A percentile compares a stretch with the other conserved stretches of the same genome.
These are phyloP conservation scores for Gossypium lobatum DNA, from an alignment of 441 rosid species.

Conservation along the genomic window DNA sequence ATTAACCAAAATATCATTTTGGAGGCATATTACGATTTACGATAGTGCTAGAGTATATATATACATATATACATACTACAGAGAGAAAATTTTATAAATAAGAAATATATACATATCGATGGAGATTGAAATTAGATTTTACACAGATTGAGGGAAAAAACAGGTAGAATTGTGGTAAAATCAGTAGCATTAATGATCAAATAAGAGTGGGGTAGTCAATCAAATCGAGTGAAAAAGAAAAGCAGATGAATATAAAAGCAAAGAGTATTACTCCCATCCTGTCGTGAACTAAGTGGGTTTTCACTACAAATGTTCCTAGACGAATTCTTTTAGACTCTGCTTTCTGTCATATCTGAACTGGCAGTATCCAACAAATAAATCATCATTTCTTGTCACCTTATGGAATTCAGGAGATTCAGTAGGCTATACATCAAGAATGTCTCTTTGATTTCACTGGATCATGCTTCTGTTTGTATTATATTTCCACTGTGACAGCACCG, in stretches of 20 bases:
- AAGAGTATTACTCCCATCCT: conserved; percentile 7
- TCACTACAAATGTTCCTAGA: conserved; percentile 6
- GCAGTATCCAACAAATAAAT: not conserved
- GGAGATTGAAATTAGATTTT: not conserved
- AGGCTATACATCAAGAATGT: conserved; percentile 5
- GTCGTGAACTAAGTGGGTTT: conserved; percentile 1
- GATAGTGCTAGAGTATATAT: no score
- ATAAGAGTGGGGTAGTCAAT: not conserved
- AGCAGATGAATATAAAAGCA: not conserved
- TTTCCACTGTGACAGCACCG: not conserved
- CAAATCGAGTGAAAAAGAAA: not conserved
- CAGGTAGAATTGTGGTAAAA: not conserved
- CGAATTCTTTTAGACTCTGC: not conserved
- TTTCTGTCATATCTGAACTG: conserved; percentile 4
- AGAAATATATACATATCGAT: not conserved
- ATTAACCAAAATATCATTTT: no score
- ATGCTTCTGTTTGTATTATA: not conserved
- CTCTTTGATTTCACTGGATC: not conserved
- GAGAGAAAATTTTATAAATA: not conserved
- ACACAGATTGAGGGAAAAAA: not conserved
- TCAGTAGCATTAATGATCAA: not conserved
- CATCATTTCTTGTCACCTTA: conserved; percentile 12
- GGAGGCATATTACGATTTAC: no score
- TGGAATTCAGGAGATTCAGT: conserved; percentile 1
- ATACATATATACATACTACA: not conserved